phyloP scores from a whole-genome alignment of 1,284 basidiomycete species.

The Apiotrichum domesticum region DNA sequence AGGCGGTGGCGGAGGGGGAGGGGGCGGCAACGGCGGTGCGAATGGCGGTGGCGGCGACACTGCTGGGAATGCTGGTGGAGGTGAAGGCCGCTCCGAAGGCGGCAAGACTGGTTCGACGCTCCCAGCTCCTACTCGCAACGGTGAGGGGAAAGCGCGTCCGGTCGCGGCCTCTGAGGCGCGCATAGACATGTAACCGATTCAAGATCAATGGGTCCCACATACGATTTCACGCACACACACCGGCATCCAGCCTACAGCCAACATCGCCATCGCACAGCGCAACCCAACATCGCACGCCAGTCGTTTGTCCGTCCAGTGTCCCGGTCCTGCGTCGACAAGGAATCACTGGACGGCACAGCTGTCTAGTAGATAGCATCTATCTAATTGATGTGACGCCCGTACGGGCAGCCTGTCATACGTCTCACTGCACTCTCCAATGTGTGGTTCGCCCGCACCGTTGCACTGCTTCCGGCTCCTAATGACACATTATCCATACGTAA shows the following conservation, averaged over 20 bases:
- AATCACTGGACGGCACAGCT: too few species aligned
- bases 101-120: neutral
- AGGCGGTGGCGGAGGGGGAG: neutral
- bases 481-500: neutral
- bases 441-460: neutral
- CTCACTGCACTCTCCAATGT: neutral
- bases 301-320: neutral
- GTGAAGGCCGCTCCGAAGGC: neutral
- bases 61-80: neutral
- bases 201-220: neutral
- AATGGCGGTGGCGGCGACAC: neutral
- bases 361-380: too few species aligned
- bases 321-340: too few species aligned
- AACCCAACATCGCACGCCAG: too few species aligned
- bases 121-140: too few species aligned
- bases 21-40: neutral
- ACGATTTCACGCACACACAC: neutral
- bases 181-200: conserved; percentile 15
- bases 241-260: neutral
- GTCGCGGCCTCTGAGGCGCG: conserved; percentile 11
- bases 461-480: neutral
- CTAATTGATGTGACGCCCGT: too few species aligned
- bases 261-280: neutral
- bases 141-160: too few species aligned
- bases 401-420: too few species aligned